Percentiles rank a stretch among this genome's conserved stretches.
phyloP scores from a whole-genome alignment of 768 basidiomycete species.

The Amanita thiersii region DNA sequence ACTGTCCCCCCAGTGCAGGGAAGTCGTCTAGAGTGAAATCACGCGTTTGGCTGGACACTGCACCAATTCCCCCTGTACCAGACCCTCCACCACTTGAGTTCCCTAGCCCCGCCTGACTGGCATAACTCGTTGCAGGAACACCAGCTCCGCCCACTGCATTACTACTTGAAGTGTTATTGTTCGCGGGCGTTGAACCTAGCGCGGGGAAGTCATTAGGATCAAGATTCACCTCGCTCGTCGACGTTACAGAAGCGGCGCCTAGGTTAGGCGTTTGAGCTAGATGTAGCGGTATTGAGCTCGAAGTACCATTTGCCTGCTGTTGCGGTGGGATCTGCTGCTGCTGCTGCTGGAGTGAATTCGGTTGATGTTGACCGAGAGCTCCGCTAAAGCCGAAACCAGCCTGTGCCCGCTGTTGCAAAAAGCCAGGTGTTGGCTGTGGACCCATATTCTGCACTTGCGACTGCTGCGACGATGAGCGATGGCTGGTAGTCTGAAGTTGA shows the following conservation, averaged over 20 bases:
- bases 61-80: conserved; percentile 26
- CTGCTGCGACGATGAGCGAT: conserved; percentile 49
- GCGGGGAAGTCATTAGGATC: conserved; percentile 89
- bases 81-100: conserved; percentile 27
- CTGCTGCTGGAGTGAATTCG: conserved; percentile 31
- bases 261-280: conserved; percentile 43
- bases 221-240: conserved; percentile 67
- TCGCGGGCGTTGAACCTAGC: conserved; percentile 55
- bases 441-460: conserved; percentile 48
- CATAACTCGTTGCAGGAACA: conserved; percentile 60
- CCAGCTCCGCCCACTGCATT: conserved; percentile 25
- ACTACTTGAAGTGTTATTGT: conserved; percentile 30
- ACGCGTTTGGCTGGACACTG: conserved; percentile 33
- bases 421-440: conserved; percentile 51
- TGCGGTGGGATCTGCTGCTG: conserved; percentile 32
- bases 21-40: conserved; percentile 88
- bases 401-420: conserved; percentile 58
- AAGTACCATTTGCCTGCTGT: conserved; percentile 45
- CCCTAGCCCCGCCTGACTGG: conserved; percentile 66
- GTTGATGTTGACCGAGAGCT: conserved; percentile 43
- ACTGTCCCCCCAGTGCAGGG: conserved; percentile 72
- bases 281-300: conserved; percentile 46
- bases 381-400: conserved; percentile 59
- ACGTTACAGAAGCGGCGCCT: conserved; percentile 52
- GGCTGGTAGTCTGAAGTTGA: conserved; percentile 49